These are phyloP conservation scores for Barnettozyma populi DNA, from an alignment of 805 yeast species.

Conservation along the genomic window DNA sequence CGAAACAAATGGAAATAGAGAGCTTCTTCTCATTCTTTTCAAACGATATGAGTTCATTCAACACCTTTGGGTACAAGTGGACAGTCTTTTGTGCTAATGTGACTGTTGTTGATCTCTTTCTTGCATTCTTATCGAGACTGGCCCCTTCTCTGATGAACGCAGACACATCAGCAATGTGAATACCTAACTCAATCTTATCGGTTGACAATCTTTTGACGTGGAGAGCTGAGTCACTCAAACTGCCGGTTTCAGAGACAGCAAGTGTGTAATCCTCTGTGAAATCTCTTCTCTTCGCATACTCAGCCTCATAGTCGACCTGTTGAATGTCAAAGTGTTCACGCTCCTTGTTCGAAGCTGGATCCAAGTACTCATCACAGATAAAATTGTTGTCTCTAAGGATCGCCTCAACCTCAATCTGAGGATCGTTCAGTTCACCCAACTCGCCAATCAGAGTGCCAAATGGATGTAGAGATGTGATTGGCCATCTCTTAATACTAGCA, in stretches of 20 bases:
- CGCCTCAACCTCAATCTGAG: conserved; percentile 77
- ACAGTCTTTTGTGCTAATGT: conserved; percentile 72
- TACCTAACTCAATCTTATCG: conserved; percentile 70
- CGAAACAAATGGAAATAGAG: conserved; percentile 74
- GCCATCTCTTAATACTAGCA: conserved; percentile 98
- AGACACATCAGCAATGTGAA: conserved; percentile 80
- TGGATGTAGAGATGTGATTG: conserved; percentile 96
- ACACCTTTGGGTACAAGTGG: conserved; percentile 60
- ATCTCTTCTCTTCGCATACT: conserved; percentile 39
- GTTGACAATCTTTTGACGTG: conserved; percentile 64
- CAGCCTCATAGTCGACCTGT: conserved; percentile 24
- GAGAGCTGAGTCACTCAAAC: conserved; percentile 68
- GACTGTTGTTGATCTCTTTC: conserved; percentile 86
- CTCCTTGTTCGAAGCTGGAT: conserved; percentile 16
- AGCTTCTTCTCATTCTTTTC: conserved; percentile 54
- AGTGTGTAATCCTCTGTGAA: conserved; percentile 57
- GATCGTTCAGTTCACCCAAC: conserved; percentile 75
- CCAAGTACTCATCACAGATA: conserved; percentile 71
- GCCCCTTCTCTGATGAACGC: conserved; percentile 69
- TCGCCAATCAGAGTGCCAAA: conserved; percentile 90
- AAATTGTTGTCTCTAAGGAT: conserved; percentile 84
- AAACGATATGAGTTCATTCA: conserved; percentile 58
- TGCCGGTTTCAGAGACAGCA: conserved; percentile 55
- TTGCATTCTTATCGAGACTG: conserved; percentile 78
- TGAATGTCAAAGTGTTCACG: conserved; percentile 30